These are phyloP conservation scores for Brassica napus DNA, from an alignment of 345 rosid genomes.

Conservation along the genomic window Da-Ae NC_063445.1:53951501-53952000, in stretches of 20 bases:
- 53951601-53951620: neutral
- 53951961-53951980: neutral
- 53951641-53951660: no score
- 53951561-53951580: conserved; percentile 17
- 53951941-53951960: neutral
- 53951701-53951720: no score
- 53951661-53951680: no score
- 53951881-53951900: conserved; percentile 72
- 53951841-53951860: conserved; percentile 91
- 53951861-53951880: conserved; percentile 71
- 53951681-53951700: no score
- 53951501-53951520: conserved; percentile 57
- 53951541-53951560: conserved; percentile 96
- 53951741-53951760: no score
- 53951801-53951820: no score
- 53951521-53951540: conserved; percentile 78
- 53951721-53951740: no score
- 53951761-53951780: no score
- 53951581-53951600: neutral
- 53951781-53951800: no score
- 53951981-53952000: conserved; percentile 9
- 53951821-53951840: conserved; percentile 16
- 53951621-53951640: neutral
- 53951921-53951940: conserved; percentile 43
- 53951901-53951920: conserved; percentile 92